These are phyloP conservation scores for Trametes polyzona DNA, from an alignment of 1,284 basidiomycete genomes.

Conservation along the genomic window DNA sequence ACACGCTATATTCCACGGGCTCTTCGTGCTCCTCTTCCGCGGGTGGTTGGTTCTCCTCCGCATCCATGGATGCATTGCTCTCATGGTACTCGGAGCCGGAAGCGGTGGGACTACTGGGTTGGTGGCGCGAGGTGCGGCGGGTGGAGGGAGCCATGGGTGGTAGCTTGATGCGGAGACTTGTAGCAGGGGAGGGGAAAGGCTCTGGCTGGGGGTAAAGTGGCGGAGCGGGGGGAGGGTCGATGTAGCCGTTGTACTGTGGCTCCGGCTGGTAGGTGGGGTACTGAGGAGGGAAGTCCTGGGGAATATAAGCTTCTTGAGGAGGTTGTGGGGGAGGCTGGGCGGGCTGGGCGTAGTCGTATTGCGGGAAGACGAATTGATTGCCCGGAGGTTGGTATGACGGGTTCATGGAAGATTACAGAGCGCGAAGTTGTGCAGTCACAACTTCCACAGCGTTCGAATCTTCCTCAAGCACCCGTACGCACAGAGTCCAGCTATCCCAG, in stretches of 20 bases:
- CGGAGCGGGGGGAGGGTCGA: slow-evolving; percentile 8
- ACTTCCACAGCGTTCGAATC: slow-evolving; percentile 17
- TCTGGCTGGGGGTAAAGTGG: slow-evolving; percentile 5
- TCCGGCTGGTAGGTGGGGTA: neutral
- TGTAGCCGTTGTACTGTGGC: slow-evolving; percentile 3
- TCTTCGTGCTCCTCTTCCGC: slow-evolving; percentile 31
- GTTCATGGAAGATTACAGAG: slow-evolving; percentile 27
- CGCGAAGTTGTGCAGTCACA: slow-evolving; percentile 18
- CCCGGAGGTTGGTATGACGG: slow-evolving; percentile 22
- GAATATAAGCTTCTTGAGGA: neutral
- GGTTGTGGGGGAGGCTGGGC: slow-evolving; percentile 1
- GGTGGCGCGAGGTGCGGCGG: slow-evolving; percentile 29
- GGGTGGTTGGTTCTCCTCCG: slow-evolving; percentile 31
- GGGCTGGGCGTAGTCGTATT: slow-evolving; percentile 1
- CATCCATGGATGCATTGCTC: slow-evolving; percentile 53
- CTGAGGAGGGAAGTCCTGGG: neutral
- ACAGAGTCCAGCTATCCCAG: neutral
- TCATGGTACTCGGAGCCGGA: slow-evolving; percentile 72
- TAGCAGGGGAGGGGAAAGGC: slow-evolving; percentile 10
- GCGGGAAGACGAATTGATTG: slow-evolving; percentile 22
- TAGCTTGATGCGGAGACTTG: slow-evolving; percentile 30
- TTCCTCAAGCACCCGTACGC: neutral
- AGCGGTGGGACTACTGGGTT: slow-evolving; percentile 33
- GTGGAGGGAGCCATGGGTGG: slow-evolving; percentile 36
- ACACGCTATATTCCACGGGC: slow-evolving; percentile 33